Evolutionary conservation across 441 rosid genomes (phyloP), one percentile per base, ranked within the genome.

Genomic region (Dalechampia spathulata): DNA sequence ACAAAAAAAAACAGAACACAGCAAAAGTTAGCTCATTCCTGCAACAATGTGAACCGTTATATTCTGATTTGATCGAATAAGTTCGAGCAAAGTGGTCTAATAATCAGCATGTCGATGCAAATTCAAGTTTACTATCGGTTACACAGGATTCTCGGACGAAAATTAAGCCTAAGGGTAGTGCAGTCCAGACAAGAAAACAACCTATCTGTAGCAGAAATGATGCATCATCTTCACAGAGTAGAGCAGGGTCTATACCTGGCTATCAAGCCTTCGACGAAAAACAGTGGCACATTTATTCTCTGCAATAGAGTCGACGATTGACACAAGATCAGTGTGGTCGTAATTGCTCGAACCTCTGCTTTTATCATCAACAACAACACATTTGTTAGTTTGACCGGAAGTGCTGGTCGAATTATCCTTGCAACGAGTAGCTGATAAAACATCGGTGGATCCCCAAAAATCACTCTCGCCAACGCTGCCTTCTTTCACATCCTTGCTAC

Each of bases 381-480:
- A 57, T 61, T 61, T 58, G 22, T 70, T 69, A 41, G 68, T 28
- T 60, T 58, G 80, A 30, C 71, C 72, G 8, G 75, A 78, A 47
- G 73, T 72, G 34, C 73, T 62, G 12, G 80, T 69, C 30, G 78
- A 78, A 57, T 71, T 77, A 38, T 81, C 86, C 72, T 72, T 85
- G 58, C 75, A 49, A 68, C 45, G 58, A 15, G 81, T 72, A 45
- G 67, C 69, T 39, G 71, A 78, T 36, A 48, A 65, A 55, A 65
- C 45, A 60, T 82, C 82, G 12, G 71, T 60, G 13, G 81, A 67
- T 38, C 75, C 79, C 56, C 77, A 57, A 68, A 76, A 64, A 34
- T 77, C 79, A 44, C 85, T 87, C 60, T 87, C 92, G 28, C 83
- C 83, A 5, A 77, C 71, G 61, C 94, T 90, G 43, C 77, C 84